A percentile compares a stretch with the other conserved stretches of the same genome.
Conservation (phyloP, 345 rosid species). For the Capsella bursapastoris region DNA sequence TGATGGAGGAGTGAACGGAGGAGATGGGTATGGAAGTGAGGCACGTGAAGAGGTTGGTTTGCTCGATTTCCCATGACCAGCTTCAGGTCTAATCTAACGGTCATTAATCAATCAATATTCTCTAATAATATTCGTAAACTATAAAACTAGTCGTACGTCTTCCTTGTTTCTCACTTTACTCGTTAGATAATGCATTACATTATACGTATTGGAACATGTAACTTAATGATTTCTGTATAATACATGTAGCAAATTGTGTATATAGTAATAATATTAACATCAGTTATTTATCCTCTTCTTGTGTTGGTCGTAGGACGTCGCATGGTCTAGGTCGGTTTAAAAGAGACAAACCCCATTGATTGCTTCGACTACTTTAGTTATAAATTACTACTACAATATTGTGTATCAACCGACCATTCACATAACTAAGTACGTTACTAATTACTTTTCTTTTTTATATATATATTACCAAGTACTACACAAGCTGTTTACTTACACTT, state of each 20-base stretch:
- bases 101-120: not conserved
- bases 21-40: conserved; percentile 40
- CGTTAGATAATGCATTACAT: not conserved
- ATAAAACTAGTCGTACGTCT: not conserved
- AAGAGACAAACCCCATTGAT: conserved; percentile 32
- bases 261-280: no score
- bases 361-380: conserved; percentile 14
- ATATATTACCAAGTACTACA: not conserved
- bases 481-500: not conserved
- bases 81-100: conserved; percentile 32
- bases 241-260: no score
- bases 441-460: not conserved
- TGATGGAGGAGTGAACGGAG: conserved; percentile 43
- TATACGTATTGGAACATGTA: no score
- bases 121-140: not conserved
- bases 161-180: conserved; percentile 5
- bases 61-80: conserved; percentile 34
- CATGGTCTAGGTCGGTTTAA: conserved; percentile 39
- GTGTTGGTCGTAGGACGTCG: conserved; percentile 6
- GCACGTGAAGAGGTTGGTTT: conserved; percentile 37
- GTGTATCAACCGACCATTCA: conserved; percentile 37
- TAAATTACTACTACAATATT: not conserved
- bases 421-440: conserved; percentile 32
- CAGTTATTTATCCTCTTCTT: not conserved
- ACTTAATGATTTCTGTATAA: no score